Conservation (phyloP, 768 basidiomycete genomes). For the Obba rivulosa region DNA sequence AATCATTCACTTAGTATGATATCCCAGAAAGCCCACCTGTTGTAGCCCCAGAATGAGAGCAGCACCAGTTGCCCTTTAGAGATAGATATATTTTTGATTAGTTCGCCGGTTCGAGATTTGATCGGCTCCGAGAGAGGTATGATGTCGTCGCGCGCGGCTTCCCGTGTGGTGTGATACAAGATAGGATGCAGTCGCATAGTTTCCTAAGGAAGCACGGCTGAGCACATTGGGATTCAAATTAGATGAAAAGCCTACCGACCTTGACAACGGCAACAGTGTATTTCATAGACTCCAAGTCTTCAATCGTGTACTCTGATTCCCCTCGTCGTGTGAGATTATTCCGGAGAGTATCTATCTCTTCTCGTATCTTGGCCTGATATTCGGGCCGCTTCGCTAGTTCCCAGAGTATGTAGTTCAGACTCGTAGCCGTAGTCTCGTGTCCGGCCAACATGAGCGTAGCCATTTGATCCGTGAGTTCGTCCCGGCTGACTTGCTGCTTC, state of each 20-base stretch:
- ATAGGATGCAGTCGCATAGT: constrained; percentile 28
- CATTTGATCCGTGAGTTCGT: constrained; percentile 16
- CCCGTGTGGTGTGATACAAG: constrained; percentile 18
- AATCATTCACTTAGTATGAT: not conserved
- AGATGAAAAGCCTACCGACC: constrained; percentile 9
- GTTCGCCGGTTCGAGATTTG: constrained; percentile 18
- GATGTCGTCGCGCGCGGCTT: constrained; percentile 23
- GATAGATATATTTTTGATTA: constrained; percentile 19
- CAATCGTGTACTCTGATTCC: constrained; percentile 8
- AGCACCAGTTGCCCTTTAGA: no score
- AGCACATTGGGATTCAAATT: no score
- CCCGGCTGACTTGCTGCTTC: constrained; percentile 4
- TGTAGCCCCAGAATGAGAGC: constrained; percentile 20
- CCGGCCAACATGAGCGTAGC: constrained; percentile 8
- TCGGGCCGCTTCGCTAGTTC: constrained; percentile 8
- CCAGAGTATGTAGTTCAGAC: constrained; percentile 7
- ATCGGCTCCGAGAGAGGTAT: constrained; percentile 29
- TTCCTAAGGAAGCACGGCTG: constrained; percentile 26
- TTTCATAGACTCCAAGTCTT: constrained; percentile 8
- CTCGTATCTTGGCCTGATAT: constrained; percentile 9
- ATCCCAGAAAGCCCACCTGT: constrained; percentile 21
- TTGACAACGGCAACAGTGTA: constrained; percentile 12
- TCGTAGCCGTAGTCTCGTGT: constrained; percentile 12
- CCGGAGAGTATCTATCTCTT: constrained; percentile 7
- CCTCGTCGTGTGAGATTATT: not conserved